Conservation (phyloP, 148 eudicot species). For the Camellia granthamiana region DNA sequence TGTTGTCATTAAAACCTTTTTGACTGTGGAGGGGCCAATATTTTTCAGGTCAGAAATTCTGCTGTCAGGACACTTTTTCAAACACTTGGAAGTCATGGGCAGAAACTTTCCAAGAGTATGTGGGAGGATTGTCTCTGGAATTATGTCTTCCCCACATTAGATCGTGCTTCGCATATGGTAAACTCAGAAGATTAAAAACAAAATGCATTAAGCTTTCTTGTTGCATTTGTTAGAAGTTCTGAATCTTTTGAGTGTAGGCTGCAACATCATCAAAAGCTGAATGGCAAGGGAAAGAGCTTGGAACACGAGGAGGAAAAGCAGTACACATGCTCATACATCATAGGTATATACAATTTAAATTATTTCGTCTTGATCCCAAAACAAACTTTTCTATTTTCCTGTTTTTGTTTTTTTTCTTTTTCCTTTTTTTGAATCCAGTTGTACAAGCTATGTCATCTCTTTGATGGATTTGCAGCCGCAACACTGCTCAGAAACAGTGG, state of each 20-base stretch:
- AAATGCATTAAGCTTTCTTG: neutral
- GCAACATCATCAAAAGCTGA: constrained; percentile 98
- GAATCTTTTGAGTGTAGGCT: constrained; percentile 48
- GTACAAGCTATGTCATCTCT: neutral
- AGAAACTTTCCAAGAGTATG: constrained; percentile 83
- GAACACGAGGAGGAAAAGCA: constrained; percentile 94
- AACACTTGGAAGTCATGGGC: constrained; percentile 97
- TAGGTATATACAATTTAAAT: constrained; percentile 41
- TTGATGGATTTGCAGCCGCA: constrained; percentile 59
- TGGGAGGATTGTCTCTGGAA: constrained; percentile 99
- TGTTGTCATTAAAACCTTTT: neutral
- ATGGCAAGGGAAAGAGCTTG: constrained; percentile 98
- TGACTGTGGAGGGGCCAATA: constrained; percentile 3
- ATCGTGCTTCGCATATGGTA: constrained; percentile 96
- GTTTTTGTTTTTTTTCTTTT: neutral
- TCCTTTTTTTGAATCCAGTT: neutral
- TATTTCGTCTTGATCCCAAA: neutral
- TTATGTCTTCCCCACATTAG: constrained; percentile 84
- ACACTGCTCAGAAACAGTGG: constrained; percentile 99
- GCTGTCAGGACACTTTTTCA: constrained; percentile 95
- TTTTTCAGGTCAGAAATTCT: constrained; percentile 81
- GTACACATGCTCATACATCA: constrained; percentile 99
- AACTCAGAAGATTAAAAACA: constrained; percentile 11
- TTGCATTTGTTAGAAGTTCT: constrained; percentile 5
- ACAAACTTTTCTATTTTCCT: neutral